Conservation (phyloP, 2,329 filamentous ascomycete species). For the Colletotrichum sojae region DNA sequence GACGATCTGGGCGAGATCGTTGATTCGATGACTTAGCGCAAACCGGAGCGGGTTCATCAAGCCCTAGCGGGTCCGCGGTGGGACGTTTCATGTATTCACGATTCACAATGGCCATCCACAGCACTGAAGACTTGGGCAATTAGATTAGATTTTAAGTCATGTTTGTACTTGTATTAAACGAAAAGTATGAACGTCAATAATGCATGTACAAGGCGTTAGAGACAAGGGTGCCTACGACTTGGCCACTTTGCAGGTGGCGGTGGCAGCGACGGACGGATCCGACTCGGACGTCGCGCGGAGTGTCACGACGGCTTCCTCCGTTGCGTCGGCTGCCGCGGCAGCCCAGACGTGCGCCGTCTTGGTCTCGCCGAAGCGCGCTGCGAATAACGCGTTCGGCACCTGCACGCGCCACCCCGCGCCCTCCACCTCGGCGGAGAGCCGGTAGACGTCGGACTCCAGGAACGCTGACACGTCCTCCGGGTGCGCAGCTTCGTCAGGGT, state of each 20-base stretch:
- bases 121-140: too few species aligned
- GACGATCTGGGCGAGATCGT: constrained; percentile 36
- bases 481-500: constrained; percentile 42
- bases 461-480: constrained; percentile 55
- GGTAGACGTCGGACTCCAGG: constrained; percentile 61
- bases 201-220: background rate
- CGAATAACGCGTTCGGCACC: constrained; percentile 57
- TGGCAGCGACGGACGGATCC: constrained; percentile 48
- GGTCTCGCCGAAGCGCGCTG: constrained; percentile 57
- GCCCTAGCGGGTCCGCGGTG: constrained; percentile 29
- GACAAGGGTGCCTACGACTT: constrained; percentile 40
- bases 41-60: background rate
- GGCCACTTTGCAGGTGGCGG: constrained; percentile 50
- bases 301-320: constrained; percentile 55
- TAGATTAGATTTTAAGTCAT: too few species aligned
- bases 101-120: too few species aligned
- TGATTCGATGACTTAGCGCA: background rate
- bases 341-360: constrained; percentile 60
- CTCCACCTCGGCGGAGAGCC: constrained; percentile 59
- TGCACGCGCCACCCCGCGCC: constrained; percentile 62
- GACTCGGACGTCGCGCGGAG: constrained; percentile 63
- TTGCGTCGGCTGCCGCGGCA: constrained; percentile 49
- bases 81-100: background rate
- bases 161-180: too few species aligned
- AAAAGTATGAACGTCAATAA: too few species aligned